Conservation (phyloP, 1,139 yeast species). For the Lodderomyces metapsilosis region DNA sequence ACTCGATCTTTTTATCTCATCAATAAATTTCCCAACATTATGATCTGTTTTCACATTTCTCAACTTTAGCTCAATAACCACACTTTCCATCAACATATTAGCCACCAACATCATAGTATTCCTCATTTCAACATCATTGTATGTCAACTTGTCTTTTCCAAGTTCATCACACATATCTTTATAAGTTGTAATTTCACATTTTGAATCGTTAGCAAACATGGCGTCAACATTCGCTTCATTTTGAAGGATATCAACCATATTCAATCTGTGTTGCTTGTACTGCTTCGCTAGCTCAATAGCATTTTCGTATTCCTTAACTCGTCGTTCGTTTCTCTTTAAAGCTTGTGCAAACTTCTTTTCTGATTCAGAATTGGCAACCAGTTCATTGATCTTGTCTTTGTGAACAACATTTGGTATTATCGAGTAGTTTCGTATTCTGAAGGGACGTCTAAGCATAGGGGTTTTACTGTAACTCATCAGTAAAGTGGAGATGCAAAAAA, state of each 20-base stretch:
- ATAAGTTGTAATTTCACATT: slow-evolving; percentile 2
- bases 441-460: slow-evolving; percentile 1
- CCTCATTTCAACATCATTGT: slow-evolving; percentile 20
- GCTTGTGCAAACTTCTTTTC: slow-evolving; percentile 2
- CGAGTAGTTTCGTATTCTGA: slow-evolving; percentile 5
- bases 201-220: slow-evolving; percentile 13
- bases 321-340: slow-evolving; percentile 8
- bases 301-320: slow-evolving; percentile 11
- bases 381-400: neutral
- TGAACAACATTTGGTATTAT: neutral
- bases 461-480: no score
- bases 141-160: slow-evolving; percentile 12
- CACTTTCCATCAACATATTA: slow-evolving; percentile 19
- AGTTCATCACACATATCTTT: slow-evolving; percentile 8
- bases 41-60: slow-evolving; percentile 12
- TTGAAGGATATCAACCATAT: slow-evolving; percentile 19
- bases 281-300: slow-evolving; percentile 14
- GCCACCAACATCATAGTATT: slow-evolving; percentile 20
- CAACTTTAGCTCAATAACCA: slow-evolving; percentile 26
- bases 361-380: neutral
- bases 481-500: no score
- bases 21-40: slow-evolving; percentile 12
- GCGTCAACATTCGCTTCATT: slow-evolving; percentile 17
- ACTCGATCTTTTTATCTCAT: slow-evolving; percentile 15
- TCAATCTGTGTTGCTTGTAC: slow-evolving; percentile 19